Conservation (phyloP, 177 flowering plant species). For the Vitis hybrid region DNA sequence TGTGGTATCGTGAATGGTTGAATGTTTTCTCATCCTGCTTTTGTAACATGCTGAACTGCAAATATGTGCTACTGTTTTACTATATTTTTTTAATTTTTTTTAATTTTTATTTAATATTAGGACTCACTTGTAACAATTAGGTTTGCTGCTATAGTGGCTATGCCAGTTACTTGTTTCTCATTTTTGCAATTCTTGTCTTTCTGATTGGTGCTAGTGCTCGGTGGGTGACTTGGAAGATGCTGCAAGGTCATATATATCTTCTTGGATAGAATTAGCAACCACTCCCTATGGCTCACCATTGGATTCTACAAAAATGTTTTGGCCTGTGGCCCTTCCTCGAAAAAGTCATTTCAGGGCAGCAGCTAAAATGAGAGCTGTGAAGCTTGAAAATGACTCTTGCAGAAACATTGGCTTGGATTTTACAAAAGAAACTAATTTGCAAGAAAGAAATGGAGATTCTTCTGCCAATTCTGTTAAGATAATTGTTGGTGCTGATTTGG, state of each 20-base stretch:
- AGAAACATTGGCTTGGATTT: slow-evolving; percentile 34
- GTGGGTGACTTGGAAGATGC: slow-evolving; percentile 69
- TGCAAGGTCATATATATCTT: slow-evolving; percentile 59
- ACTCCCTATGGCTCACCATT: slow-evolving; percentile 86
- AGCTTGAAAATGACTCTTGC: slow-evolving; percentile 51
- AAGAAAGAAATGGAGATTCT: slow-evolving; percentile 61
- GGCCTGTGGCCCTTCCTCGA: slow-evolving; percentile 89
- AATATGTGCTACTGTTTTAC: neutral
- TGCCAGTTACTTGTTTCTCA: neutral
- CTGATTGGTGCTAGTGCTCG: slow-evolving; percentile 54
- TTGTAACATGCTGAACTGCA: neutral
- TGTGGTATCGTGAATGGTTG: no score
- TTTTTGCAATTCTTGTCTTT: neutral
- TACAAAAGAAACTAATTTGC: slow-evolving; percentile 28
- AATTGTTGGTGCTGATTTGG: slow-evolving; percentile 87
- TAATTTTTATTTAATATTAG: neutral
- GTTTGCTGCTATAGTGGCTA: neutral
- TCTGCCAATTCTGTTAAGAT: slow-evolving; percentile 53
- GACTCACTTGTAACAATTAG: neutral
- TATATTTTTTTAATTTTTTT: neutral
- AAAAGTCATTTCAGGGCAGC: slow-evolving; percentile 89
- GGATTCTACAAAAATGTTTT: slow-evolving; percentile 89
- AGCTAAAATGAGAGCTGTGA: slow-evolving; percentile 94
- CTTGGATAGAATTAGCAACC: slow-evolving; percentile 83
- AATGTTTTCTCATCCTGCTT: neutral